These are phyloP conservation scores for Hexamita inflata DNA, from an alignment of 208 protist genomes.

Conservation along the genomic window DNA sequence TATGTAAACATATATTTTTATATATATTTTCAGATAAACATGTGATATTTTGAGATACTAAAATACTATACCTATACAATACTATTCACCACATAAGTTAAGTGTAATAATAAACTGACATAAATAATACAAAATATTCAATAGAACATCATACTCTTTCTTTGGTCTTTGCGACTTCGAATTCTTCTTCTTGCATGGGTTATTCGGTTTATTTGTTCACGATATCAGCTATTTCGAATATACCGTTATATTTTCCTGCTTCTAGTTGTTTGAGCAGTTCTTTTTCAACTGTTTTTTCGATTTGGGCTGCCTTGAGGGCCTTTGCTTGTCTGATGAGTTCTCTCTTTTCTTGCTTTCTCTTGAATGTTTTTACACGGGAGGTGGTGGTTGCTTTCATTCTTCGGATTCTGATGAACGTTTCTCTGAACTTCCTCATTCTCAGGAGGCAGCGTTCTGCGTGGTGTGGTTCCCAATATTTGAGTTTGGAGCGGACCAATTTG, in stretches of 20 bases:
- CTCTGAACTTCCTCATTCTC: constrained; percentile 79
- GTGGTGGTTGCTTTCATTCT: background rate
- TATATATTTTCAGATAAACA: too few relatives aligned
- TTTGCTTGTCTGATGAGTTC: constrained; percentile 76
- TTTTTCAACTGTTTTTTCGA: constrained; percentile 84
- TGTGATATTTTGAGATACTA: too few relatives aligned
- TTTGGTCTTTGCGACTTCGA: too few relatives aligned
- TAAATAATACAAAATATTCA: too few relatives aligned
- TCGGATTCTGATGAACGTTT: constrained; percentile 9
- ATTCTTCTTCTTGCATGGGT: too few relatives aligned
- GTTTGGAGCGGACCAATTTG: constrained; percentile 70
- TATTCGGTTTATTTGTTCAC: too few relatives aligned
- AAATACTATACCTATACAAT: too few relatives aligned
- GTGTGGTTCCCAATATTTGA: constrained; percentile 70
- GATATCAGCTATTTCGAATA: constrained; percentile 6
- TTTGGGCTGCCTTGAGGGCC: constrained; percentile 75
- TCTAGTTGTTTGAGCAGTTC: constrained; percentile 82
- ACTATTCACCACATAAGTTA: too few relatives aligned
- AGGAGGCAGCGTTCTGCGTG: constrained; percentile 67
- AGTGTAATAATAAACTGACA: too few relatives aligned
- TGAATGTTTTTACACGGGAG: background rate
- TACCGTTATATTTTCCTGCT: constrained; percentile 10
- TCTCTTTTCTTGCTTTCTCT: constrained; percentile 28
- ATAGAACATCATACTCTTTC: too few relatives aligned
- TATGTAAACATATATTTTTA: too few relatives aligned